These are phyloP conservation scores for Citrus trifoliata DNA, from an alignment of 345 rosid genomes.

Conservation along the genomic window DNA sequence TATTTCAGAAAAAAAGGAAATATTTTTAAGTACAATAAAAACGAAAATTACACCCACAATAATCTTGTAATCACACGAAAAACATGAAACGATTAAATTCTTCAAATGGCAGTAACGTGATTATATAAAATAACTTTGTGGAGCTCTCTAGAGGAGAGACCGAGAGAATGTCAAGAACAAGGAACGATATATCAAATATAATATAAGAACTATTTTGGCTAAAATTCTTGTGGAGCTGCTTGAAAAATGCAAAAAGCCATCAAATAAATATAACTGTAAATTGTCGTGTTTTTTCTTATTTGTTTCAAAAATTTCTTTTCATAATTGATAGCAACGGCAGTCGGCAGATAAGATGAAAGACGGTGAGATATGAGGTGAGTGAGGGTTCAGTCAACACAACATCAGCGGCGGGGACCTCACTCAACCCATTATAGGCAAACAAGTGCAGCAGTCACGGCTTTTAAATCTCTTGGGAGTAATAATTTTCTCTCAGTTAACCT, in stretches of 20 bases:
- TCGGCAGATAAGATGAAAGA: background rate
- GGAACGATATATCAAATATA: background rate
- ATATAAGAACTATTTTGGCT: background rate
- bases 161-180: background rate
- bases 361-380: background rate
- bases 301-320: background rate
- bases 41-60: background rate
- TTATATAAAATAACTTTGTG: background rate
- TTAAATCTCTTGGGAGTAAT: background rate
- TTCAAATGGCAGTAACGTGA: background rate
- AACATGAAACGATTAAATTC: background rate
- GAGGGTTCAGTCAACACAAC: background rate
- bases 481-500: background rate
- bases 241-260: background rate
- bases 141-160: background rate
- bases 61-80: background rate
- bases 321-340: background rate
- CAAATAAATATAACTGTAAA: background rate
- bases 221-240: background rate
- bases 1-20: too few species aligned
- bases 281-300: background rate
- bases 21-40: too few species aligned
- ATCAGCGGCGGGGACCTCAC: constrained; percentile 5
- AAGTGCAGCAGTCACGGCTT: background rate
- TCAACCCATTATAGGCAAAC: background rate